These are phyloP conservation scores for Spathaspora jeffriesii DNA, from an alignment of 1,139 yeast genomes.

Conservation along the genomic window DNA sequence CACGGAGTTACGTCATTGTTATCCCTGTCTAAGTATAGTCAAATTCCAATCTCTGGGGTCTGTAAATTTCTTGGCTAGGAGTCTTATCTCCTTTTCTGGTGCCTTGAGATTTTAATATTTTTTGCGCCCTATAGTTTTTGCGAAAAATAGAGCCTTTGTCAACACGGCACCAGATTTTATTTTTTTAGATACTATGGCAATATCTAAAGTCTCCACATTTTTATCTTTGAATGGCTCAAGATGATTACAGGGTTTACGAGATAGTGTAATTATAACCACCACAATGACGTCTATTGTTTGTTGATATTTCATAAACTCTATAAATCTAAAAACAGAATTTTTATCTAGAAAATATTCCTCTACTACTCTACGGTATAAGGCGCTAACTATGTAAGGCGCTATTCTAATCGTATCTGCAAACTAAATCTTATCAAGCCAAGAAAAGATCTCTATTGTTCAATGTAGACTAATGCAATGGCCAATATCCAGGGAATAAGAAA, in stretches of 20 bases:
- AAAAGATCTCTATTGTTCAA: neutral
- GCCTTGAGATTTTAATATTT: neutral
- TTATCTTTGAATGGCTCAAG: neutral
- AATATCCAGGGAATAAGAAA: slow-evolving; percentile 91
- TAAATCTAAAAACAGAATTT: neutral
- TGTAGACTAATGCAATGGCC: slow-evolving; percentile 31
- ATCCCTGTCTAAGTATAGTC: neutral
- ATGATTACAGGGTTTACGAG: slow-evolving; percentile 3
- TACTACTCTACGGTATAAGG: neutral
- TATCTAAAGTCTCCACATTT: neutral
- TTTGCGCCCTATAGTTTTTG: neutral
- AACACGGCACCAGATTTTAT: slow-evolving; percentile 1
- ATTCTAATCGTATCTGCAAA: neutral
- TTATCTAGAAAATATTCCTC: neutral
- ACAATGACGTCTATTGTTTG: neutral
- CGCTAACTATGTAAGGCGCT: neutral
- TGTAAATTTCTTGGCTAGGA: neutral
- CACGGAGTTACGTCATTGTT: neutral
- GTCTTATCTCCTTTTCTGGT: neutral
- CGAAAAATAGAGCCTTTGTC: neutral
- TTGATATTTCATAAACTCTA: neutral
- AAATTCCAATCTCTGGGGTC: neutral
- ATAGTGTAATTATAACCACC: slow-evolving; percentile 1
- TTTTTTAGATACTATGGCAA: neutral
- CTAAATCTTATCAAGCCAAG: neutral